Conservation (phyloP, 768 basidiomycete genomes). For the Agrocybe pediades region DNA sequence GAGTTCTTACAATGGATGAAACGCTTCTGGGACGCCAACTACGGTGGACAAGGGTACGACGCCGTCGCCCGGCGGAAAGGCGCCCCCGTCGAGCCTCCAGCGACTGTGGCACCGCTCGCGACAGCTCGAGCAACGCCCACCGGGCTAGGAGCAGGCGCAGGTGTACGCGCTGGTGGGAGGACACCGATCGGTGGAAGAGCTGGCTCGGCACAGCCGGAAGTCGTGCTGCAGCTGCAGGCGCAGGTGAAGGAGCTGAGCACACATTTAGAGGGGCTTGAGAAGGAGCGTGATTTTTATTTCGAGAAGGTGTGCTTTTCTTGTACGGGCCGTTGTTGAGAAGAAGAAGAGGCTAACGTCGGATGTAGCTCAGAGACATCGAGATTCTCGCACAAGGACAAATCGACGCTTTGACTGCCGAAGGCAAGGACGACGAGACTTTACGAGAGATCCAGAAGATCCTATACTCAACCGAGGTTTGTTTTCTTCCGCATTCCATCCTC, state of each 20-base stretch:
- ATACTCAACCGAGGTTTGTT: constrained; percentile 88
- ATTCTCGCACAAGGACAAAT: constrained; percentile 84
- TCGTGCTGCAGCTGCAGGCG: constrained; percentile 64
- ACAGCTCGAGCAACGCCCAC: constrained; percentile 38
- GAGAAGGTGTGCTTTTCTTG: constrained; percentile 68
- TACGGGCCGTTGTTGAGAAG: neutral
- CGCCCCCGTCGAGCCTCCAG: constrained; percentile 72
- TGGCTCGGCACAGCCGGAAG: constrained; percentile 68
- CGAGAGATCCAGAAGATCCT: constrained; percentile 88
- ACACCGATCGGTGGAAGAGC: constrained; percentile 75
- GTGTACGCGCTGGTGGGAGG: constrained; percentile 60
- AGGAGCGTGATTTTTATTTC: constrained; percentile 98
- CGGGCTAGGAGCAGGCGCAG: constrained; percentile 20
- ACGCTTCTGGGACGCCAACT: constrained; percentile 94
- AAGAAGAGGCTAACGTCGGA: neutral
- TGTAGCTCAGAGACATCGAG: constrained; percentile 92
- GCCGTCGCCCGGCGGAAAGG: constrained; percentile 81
- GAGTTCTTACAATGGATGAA: constrained; percentile 99
- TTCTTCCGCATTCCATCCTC: neutral
- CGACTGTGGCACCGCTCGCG: constrained; percentile 72
- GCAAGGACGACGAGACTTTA: constrained; percentile 61
- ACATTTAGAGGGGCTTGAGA: constrained; percentile 90
- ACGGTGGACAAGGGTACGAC: constrained; percentile 86
- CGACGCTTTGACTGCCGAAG: constrained; percentile 59
- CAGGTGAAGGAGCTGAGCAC: constrained; percentile 82